Conservation (phyloP, 1,284 basidiomycete species). For the Leccinum ambiguum region DNA sequence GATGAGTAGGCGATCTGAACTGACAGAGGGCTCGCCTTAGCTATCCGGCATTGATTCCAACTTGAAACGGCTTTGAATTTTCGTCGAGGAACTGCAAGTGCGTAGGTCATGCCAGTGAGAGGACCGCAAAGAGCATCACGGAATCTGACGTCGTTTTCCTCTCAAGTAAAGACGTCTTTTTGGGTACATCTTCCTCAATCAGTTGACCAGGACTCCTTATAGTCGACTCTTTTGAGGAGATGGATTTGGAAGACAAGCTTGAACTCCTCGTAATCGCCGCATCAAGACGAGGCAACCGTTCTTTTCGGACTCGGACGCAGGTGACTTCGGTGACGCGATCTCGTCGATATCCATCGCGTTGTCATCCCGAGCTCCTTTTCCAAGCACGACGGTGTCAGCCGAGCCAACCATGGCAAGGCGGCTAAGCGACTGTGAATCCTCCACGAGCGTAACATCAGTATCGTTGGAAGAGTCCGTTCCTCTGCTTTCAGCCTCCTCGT, state of each 20-base stretch:
- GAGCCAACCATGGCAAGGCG: conserved; percentile 30
- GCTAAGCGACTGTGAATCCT: conserved; percentile 54
- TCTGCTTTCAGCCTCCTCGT: conserved; percentile 70
- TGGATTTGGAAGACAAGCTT: conserved; percentile 30
- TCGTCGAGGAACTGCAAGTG: no score
- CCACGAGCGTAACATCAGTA: conserved; percentile 81
- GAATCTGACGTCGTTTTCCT: conserved; percentile 66
- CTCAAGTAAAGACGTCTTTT: conserved; percentile 62
- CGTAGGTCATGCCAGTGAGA: no score
- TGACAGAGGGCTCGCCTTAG: no score
- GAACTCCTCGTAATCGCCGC: conserved; percentile 26
- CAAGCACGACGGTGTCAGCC: conserved; percentile 58
- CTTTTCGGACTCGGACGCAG: conserved; percentile 38
- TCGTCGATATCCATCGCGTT: conserved; percentile 52
- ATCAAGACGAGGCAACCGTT: conserved; percentile 42
- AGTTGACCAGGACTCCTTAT: conserved; percentile 27
- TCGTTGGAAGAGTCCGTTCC: conserved; percentile 81
- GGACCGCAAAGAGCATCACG: conserved; percentile 77
- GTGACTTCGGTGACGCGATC: conserved; percentile 35
- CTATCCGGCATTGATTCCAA: no score
- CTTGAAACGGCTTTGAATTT: no score
- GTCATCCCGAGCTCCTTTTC: conserved; percentile 66
- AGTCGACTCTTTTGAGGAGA: conserved; percentile 46
- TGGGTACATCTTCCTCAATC: conserved; percentile 29
- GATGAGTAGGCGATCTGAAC: no score